These are phyloP conservation scores for Chaetomiaceae sp. DNA, from an alignment of 2,329 filamentous ascomycete species.

Conservation along the genomic window DNA sequence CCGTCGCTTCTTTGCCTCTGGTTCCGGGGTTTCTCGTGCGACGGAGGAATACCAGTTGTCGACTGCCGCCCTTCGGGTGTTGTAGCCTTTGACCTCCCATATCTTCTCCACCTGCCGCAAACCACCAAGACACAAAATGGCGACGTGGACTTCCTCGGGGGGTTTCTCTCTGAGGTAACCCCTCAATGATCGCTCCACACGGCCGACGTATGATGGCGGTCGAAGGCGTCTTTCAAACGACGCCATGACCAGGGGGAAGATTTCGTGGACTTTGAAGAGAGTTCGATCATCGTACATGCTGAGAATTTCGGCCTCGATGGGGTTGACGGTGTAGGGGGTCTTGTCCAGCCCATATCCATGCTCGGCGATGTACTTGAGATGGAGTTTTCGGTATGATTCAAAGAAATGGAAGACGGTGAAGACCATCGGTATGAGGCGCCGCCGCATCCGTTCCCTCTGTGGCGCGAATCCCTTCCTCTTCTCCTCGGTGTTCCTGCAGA, in stretches of 20 bases:
- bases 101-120: slow-evolving; percentile 58
- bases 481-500: slow-evolving; percentile 51
- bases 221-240: slow-evolving; percentile 59
- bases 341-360: slow-evolving; percentile 45
- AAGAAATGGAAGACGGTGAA: slow-evolving; percentile 66
- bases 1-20: slow-evolving; percentile 45
- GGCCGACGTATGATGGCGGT: slow-evolving; percentile 60
- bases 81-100: slow-evolving; percentile 65
- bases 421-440: slow-evolving; percentile 57
- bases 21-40: slow-evolving; percentile 39
- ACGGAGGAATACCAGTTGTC: slow-evolving; percentile 56
- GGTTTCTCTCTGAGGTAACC: slow-evolving; percentile 61
- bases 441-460: slow-evolving; percentile 59
- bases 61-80: slow-evolving; percentile 52
- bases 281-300: slow-evolving; percentile 61
- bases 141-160: slow-evolving; percentile 56
- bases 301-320: slow-evolving; percentile 59
- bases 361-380: slow-evolving; percentile 51
- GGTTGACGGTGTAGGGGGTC: slow-evolving; percentile 56
- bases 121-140: slow-evolving; percentile 56
- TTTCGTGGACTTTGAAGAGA: slow-evolving; percentile 57
- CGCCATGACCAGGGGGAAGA: slow-evolving; percentile 59
- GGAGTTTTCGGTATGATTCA: slow-evolving; percentile 57
- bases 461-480: slow-evolving; percentile 54
- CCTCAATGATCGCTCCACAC: slow-evolving; percentile 56